Evolutionary conservation across 164 flowering plant genomes (phyloP).

Genomic region (Taxillus chinensis): DNA sequence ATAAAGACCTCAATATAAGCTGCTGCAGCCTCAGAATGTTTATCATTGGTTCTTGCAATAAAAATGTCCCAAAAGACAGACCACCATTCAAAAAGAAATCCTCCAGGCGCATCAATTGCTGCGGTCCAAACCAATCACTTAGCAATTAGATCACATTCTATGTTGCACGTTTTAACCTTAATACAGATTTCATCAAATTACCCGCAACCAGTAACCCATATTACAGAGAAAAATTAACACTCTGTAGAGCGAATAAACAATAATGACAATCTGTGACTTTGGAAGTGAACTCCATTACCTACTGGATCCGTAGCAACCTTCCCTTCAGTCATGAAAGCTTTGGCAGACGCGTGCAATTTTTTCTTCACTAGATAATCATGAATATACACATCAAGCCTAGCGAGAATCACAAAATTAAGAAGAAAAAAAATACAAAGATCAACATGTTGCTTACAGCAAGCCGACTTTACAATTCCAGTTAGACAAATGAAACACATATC

Average conservation of each 20-base stretch:
- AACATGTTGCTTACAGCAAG: not conserved
- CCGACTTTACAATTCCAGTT: not conserved
- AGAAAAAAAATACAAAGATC: not conserved
- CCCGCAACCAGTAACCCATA: not conserved
- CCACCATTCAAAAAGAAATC: constrained; percentile 96
- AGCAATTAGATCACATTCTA: too few relatives aligned
- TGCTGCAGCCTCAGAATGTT: constrained; percentile 82
- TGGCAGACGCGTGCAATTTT: constrained; percentile 68
- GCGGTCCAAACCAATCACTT: constrained; percentile 14
- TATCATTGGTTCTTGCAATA: constrained; percentile 76
- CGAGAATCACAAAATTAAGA: not conserved
- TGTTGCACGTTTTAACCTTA: not conserved
- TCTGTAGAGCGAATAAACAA: not conserved
- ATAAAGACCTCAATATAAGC: constrained; percentile 64
- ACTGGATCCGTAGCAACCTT: constrained; percentile 87
- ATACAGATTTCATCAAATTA: not conserved
- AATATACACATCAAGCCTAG: constrained; percentile 90
- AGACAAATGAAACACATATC: not conserved
- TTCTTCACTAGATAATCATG: constrained; percentile 80
- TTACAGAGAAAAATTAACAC: not conserved
- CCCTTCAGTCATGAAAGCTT: constrained; percentile 87
- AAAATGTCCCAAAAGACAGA: constrained; percentile 92
- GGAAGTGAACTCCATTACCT: constrained; percentile 34
- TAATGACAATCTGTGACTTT: not conserved
- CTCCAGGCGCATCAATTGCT: constrained; percentile 95